A percentile compares a stretch with the other conserved stretches of the same genome.
phyloP scores from a whole-genome alignment of 1,284 basidiomycete genomes.

The Cerrena zonata region DNA sequence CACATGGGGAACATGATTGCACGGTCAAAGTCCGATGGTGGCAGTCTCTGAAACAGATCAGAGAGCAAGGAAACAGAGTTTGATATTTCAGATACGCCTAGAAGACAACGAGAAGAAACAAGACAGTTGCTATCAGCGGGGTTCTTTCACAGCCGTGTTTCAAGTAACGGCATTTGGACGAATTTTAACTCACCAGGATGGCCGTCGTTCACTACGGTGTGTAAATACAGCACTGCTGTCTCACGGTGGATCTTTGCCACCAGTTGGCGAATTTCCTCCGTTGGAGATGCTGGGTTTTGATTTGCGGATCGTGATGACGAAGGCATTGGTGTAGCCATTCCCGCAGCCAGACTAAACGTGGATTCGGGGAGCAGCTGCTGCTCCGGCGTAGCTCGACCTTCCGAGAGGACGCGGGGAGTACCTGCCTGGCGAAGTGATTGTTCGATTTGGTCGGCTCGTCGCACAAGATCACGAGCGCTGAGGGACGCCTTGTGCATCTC shows the following conservation, averaged over 20 bases:
- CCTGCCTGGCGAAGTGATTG: slow-evolving; percentile 42
- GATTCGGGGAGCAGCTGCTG: slow-evolving; percentile 5
- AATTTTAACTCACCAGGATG: slow-evolving; percentile 47
- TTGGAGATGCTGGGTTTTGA: slow-evolving; percentile 19
- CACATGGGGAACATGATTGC: slow-evolving; percentile 66
- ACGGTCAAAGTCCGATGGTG: slow-evolving; percentile 56
- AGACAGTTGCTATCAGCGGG: neutral
- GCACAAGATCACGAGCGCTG: slow-evolving; percentile 65
- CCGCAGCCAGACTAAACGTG: slow-evolving; percentile 10
- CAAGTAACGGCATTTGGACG: neutral
- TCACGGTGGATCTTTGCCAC: slow-evolving; percentile 63
- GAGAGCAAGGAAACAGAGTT: slow-evolving; percentile 50
- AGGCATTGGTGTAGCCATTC: slow-evolving; percentile 9
- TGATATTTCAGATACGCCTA: slow-evolving; percentile 70
- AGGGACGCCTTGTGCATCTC: slow-evolving; percentile 56
- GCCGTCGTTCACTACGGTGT: slow-evolving; percentile 64
- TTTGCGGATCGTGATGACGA: slow-evolving; percentile 6
- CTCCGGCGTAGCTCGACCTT: neutral
- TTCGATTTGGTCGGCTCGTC: slow-evolving; percentile 62
- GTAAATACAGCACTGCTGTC: slow-evolving; percentile 61
- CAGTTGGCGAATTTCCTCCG: slow-evolving; percentile 41
- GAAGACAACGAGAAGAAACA: slow-evolving; percentile 10
- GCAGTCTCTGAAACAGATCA: slow-evolving; percentile 48
- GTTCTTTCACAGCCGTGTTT: neutral
- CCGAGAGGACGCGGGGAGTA: slow-evolving; percentile 11